Evolutionary conservation across 352 stramenopile genomes (phyloP).

Genomic region (Phytophthora quininea): DNA sequence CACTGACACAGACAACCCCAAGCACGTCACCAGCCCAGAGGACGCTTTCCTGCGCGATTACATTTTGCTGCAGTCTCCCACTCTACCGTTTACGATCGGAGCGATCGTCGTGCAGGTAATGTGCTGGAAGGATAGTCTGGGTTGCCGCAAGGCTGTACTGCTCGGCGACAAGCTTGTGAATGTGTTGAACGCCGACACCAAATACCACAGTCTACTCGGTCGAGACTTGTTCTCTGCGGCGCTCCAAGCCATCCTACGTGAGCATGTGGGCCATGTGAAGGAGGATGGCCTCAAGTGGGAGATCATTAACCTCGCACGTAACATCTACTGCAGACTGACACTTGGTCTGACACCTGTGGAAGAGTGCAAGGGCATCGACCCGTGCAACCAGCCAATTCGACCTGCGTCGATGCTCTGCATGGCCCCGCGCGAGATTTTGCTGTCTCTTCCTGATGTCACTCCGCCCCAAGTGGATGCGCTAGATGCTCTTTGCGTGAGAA

Average conservation of each 20-base stretch:
- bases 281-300: slow-evolving; percentile 86
- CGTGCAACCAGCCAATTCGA: slow-evolving; percentile 71
- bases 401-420: slow-evolving; percentile 49
- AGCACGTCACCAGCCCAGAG: slow-evolving; percentile 70
- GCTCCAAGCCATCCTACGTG: slow-evolving; percentile 58
- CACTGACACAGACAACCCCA: slow-evolving; percentile 71
- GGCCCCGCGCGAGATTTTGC: slow-evolving; percentile 57
- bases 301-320: slow-evolving; percentile 82
- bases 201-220: slow-evolving; percentile 55
- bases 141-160: slow-evolving; percentile 61
- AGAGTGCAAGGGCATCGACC: slow-evolving; percentile 83
- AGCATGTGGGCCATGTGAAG: slow-evolving; percentile 71
- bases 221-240: slow-evolving; percentile 68
- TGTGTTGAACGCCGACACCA: slow-evolving; percentile 41
- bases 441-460: slow-evolving; percentile 63
- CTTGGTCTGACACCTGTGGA: slow-evolving; percentile 72
- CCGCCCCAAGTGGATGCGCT: slow-evolving; percentile 47
- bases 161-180: slow-evolving; percentile 76
- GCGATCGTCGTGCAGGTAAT: slow-evolving; percentile 64
- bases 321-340: slow-evolving; percentile 79
- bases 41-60: slow-evolving; percentile 69
- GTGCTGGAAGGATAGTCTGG: slow-evolving; percentile 77
- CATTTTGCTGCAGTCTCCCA: slow-evolving; percentile 51
- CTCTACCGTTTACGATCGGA: slow-evolving; percentile 57
- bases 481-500: slow-evolving; percentile 69